Evolutionary conservation across 352 stramenopile species (phyloP).

Genomic region (Phytophthora colocasiae): DNA sequence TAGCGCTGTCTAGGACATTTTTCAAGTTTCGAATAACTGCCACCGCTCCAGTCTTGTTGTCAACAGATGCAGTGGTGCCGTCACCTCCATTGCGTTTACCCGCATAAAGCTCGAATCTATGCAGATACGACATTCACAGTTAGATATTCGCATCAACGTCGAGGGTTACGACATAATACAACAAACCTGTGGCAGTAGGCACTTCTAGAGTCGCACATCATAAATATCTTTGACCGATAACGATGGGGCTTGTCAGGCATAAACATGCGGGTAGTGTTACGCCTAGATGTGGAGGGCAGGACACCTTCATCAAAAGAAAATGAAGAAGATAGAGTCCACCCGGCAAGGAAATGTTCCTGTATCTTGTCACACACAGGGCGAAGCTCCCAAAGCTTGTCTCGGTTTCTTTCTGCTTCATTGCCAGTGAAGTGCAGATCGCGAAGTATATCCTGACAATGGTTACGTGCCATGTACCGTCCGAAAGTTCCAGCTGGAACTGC

Average conservation of each 20-base stretch:
- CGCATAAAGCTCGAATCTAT: no score
- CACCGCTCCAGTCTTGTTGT: neutral
- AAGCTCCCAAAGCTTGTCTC: conserved; percentile 36
- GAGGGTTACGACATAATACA: no score
- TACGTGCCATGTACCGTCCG: conserved; percentile 18
- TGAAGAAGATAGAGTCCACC: conserved; percentile 1
- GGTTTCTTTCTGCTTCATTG: neutral
- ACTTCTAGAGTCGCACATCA: no score
- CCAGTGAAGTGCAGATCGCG: conserved; percentile 8
- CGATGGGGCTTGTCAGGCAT: no score
- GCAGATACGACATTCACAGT: no score
- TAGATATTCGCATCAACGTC: no score
- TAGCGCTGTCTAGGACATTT: neutral
- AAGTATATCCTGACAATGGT: conserved; percentile 20
- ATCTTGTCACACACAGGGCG: no score
- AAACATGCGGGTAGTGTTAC: no score
- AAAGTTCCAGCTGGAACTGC: conserved; percentile 20
- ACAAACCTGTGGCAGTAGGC: no score
- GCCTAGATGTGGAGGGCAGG: conserved; percentile 20
- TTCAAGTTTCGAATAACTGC: neutral
- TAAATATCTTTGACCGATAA: no score
- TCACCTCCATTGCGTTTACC: neutral
- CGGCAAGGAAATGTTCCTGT: conserved; percentile 9
- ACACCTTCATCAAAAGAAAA: conserved; percentile 43
- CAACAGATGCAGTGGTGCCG: neutral